Evolutionary conservation across 257 asterid genomes (phyloP).

Genomic region (Nicotiana tabacum): DNA sequence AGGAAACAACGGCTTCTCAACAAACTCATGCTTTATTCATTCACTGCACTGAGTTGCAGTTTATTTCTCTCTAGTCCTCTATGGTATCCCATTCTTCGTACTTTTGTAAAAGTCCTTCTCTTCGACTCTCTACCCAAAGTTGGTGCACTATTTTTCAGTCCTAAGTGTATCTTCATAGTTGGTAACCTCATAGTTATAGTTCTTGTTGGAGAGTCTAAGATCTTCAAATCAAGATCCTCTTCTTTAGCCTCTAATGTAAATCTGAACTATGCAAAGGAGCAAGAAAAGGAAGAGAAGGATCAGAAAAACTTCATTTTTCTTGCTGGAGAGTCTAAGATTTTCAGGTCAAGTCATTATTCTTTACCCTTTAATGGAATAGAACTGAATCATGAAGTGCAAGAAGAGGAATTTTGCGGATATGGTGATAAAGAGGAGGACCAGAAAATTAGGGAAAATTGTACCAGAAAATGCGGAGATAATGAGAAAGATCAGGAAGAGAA

Average conservation of each 20-base stretch:
- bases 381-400: not conserved
- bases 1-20: not conserved
- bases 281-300: not conserved
- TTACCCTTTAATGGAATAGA: not conserved
- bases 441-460: not conserved
- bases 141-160: not conserved
- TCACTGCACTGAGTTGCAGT: not conserved
- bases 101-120: not conserved
- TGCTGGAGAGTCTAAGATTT: not conserved
- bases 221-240: not conserved
- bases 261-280: not conserved
- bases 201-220: slow-evolving; percentile 9
- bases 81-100: slow-evolving; percentile 3
- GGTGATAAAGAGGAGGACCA: not conserved
- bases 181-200: not conserved
- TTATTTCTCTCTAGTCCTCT: not conserved
- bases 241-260: not conserved
- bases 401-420: not conserved
- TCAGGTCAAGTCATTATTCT: not conserved
- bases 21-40: not conserved
- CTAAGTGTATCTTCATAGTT: not conserved
- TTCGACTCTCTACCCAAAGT: not conserved
- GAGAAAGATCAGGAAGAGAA: not conserved
- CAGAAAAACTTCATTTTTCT: not conserved
- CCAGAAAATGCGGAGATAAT: not conserved